Evolutionary conservation across 768 basidiomycete species (phyloP).

Genomic region (Tubosaeta sp.): DNA sequence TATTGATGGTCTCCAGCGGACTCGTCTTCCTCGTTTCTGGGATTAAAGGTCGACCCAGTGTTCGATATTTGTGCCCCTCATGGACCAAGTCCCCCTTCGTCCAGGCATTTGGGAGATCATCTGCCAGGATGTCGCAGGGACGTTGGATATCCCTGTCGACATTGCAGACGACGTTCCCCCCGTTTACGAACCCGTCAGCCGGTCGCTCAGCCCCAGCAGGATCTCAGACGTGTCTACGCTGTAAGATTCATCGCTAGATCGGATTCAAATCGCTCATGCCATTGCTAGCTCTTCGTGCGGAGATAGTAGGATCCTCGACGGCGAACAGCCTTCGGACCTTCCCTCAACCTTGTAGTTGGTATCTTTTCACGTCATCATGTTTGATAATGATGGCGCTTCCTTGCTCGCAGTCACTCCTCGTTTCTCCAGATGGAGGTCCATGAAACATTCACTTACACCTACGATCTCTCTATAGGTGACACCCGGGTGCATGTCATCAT

Average conservation of each 20-base stretch:
- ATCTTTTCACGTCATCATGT: background rate
- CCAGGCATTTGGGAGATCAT: slow-evolving; percentile 24
- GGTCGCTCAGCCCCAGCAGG: background rate
- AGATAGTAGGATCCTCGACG: slow-evolving; percentile 6
- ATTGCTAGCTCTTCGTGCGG: background rate
- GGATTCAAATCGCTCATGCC: too few species aligned
- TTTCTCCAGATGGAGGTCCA: slow-evolving; percentile 23
- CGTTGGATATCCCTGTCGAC: background rate
- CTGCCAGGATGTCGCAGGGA: slow-evolving; percentile 11
- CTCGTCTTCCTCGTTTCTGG: background rate
- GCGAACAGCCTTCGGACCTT: slow-evolving; percentile 9
- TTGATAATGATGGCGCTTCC: too few species aligned
- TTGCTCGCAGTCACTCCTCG: slow-evolving; percentile 14
- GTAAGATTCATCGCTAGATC: slow-evolving; percentile 1
- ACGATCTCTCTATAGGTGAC: slow-evolving; percentile 41
- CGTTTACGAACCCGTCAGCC: slow-evolving; percentile 16
- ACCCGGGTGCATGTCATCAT: slow-evolving; percentile 49
- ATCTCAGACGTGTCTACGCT: background rate
- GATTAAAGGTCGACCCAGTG: background rate
- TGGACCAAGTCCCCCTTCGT: slow-evolving; percentile 14
- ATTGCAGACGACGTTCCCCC: slow-evolving; percentile 16
- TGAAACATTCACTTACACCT: slow-evolving; percentile 38
- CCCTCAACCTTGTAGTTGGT: slow-evolving; percentile 9
- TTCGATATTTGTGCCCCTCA: background rate
- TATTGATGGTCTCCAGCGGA: background rate